phyloP scores from a whole-genome alignment of 495 filamentous ascomycete species.

The Xylona heveae region DNA sequence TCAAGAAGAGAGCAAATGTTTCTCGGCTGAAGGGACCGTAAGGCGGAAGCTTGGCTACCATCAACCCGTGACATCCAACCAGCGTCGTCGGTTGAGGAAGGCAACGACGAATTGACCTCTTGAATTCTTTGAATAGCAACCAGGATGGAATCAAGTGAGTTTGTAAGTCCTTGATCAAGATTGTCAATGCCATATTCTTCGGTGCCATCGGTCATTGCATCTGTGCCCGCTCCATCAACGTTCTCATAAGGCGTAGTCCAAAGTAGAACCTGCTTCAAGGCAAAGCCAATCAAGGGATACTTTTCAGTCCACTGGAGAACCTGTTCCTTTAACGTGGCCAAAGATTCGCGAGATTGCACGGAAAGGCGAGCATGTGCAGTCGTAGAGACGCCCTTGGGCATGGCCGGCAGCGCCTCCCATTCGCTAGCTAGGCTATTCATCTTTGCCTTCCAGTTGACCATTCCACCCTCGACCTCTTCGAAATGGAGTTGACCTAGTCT shows the following conservation, averaged over 20 bases:
- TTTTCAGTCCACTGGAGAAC: conserved; percentile 20
- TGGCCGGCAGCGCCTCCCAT: conserved; percentile 24
- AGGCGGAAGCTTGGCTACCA: conserved; percentile 26
- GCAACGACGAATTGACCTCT: conserved; percentile 20
- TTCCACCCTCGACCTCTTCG: conserved; percentile 15
- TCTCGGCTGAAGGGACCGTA: conserved; percentile 34
- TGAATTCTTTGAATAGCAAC: conserved; percentile 53
- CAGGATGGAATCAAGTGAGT: conserved; percentile 40
- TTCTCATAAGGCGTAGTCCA: conserved; percentile 13
- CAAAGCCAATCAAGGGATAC: conserved; percentile 38
- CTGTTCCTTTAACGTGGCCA: conserved; percentile 22
- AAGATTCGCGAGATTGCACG: conserved; percentile 18
- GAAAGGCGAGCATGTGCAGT: background rate
- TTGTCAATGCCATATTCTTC: too few species aligned
- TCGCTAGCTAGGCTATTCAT: conserved; percentile 20
- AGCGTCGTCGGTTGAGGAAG: conserved; percentile 31
- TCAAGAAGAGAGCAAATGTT: conserved; percentile 31
- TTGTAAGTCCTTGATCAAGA: conserved; percentile 38
- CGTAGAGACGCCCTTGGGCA: conserved; percentile 22
- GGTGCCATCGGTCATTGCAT: conserved; percentile 11
- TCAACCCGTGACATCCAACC: conserved; percentile 43
- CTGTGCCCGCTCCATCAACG: conserved; percentile 7
- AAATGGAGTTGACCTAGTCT: conserved; percentile 32
- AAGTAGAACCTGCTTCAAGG: conserved; percentile 35
- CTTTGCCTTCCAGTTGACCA: conserved; percentile 27